Evolutionary conservation across 352 stramenopile genomes (phyloP).

Genomic region (Globisporangium lucens): DNA sequence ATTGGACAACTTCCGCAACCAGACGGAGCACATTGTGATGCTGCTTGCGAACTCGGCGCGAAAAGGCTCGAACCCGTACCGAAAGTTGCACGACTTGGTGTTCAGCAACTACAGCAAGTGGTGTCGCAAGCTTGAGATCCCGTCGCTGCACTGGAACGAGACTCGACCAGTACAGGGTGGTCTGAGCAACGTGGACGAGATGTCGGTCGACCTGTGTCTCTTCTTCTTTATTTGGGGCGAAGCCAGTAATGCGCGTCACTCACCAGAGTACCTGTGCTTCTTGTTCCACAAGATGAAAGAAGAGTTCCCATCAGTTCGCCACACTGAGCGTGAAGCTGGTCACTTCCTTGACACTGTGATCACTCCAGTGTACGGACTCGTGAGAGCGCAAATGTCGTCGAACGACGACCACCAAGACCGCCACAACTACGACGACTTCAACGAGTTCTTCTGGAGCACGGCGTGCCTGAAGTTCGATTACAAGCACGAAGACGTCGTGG

Average conservation of each 20-base stretch:
- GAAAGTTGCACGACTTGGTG: conserved; percentile 75
- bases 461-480: conserved; percentile 94
- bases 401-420: conserved; percentile 93
- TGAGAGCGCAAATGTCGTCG: conserved; percentile 85
- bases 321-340: conserved; percentile 86
- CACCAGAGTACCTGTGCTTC: conserved; percentile 98
- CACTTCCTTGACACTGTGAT: conserved; percentile 98
- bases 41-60: conserved; percentile 92
- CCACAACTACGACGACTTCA: conserved; percentile 99
- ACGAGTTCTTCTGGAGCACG: conserved; percentile 99
- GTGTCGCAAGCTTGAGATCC: conserved; percentile 82
- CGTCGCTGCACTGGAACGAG: conserved; percentile 67
- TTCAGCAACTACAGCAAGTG: conserved; percentile 90
- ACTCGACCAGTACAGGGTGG: conserved; percentile 66
- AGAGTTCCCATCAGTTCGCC: conserved; percentile 69
- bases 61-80: conserved; percentile 75
- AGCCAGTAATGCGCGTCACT: conserved; percentile 96
- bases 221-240: conserved; percentile 99
- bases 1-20: conserved; percentile 90
- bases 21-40: conserved; percentile 97
- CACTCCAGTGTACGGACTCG: conserved; percentile 92
- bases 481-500: conserved; percentile 83
- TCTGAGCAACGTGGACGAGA: conserved; percentile 86
- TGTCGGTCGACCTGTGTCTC: conserved; percentile 85
- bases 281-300: conserved; percentile 96